Evolutionary conservation across 75 land plant species (phyloP).

Genomic region (Pinus tabuliformis): DNA sequence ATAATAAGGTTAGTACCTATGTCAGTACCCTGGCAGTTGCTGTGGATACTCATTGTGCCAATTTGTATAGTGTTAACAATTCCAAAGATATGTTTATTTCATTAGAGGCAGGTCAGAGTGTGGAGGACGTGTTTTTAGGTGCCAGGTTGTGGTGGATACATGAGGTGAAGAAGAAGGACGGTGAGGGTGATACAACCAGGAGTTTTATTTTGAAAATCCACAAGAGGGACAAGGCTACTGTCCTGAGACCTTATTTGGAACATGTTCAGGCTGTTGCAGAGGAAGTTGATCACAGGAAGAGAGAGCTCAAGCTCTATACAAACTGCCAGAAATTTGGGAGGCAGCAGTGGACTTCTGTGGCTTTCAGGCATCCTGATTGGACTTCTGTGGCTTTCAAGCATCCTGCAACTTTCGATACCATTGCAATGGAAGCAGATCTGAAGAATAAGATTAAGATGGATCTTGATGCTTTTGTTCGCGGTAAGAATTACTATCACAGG

Average conservation of each 20-base stretch:
- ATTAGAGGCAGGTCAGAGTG: too few species aligned
- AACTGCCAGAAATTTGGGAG: conserved; percentile 55
- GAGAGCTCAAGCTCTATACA: conserved; percentile 7
- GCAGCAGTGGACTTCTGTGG: conserved; percentile 47
- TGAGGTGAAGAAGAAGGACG: too few species aligned
- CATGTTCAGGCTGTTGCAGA: too few species aligned
- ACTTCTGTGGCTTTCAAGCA: conserved; percentile 56
- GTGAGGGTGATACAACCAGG: conserved; percentile 19
- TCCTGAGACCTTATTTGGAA: too few species aligned
- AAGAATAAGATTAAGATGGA: conserved; percentile 21
- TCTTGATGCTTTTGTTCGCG: conserved; percentile 48
- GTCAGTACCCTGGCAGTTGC: too few species aligned
- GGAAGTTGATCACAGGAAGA: too few species aligned
- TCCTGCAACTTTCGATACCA: conserved; percentile 52
- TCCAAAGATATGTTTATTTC: conserved; percentile 16
- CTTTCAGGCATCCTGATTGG: conserved; percentile 49
- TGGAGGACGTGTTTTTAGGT: too few species aligned
- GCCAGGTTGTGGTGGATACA: too few species aligned
- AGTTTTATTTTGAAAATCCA: conserved; percentile 39
- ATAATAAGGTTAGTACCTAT: conserved; percentile 3
- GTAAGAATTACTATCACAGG: conserved; percentile 52
- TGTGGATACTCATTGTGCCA: neutral
- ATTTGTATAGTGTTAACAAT: conserved; percentile 41
- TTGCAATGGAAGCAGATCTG: conserved; percentile 59
- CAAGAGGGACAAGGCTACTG: conserved; percentile 38